Conservation (phyloP, 257 asterid species). For the Ligustrum vulgare region DNA sequence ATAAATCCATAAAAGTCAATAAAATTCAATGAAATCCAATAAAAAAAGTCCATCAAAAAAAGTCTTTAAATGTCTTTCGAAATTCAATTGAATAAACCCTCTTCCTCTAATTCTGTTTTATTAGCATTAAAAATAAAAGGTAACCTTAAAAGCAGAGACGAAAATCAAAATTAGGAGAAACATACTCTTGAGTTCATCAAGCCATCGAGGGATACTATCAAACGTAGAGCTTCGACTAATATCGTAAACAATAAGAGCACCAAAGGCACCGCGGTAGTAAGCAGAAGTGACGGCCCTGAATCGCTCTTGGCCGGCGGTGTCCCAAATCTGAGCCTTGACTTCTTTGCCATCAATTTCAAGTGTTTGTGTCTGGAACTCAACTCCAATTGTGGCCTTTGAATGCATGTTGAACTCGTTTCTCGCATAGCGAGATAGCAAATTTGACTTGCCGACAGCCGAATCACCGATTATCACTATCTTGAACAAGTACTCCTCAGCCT, state of each 20-base stretch:
- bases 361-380: slow-evolving; percentile 70
- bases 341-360: slow-evolving; percentile 72
- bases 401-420: slow-evolving; percentile 68
- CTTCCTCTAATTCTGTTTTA: background rate
- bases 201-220: slow-evolving; percentile 79
- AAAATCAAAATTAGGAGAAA: background rate
- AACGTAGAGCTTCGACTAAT: slow-evolving; percentile 55
- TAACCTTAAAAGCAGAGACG: background rate
- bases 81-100: too few species aligned
- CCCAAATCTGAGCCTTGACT: slow-evolving; percentile 87
- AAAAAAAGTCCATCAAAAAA: too few species aligned
- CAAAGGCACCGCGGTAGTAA: slow-evolving; percentile 76
- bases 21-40: too few species aligned
- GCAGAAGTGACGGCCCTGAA: slow-evolving; percentile 85
- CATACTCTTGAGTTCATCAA: slow-evolving; percentile 64
- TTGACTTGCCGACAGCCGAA: slow-evolving; percentile 72
- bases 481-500: slow-evolving; percentile 71
- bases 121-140: slow-evolving; percentile 4
- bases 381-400: slow-evolving; percentile 71
- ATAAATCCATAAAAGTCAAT: too few species aligned
- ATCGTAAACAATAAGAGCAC: slow-evolving; percentile 71
- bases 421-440: slow-evolving; percentile 63
- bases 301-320: slow-evolving; percentile 76
- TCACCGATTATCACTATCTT: slow-evolving; percentile 73
- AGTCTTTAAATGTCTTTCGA: too few species aligned